These are phyloP conservation scores for thale cress (Arabidopsis thaliana) DNA, from an alignment of 345 rosid species.

Conservation along the genomic window DNA sequence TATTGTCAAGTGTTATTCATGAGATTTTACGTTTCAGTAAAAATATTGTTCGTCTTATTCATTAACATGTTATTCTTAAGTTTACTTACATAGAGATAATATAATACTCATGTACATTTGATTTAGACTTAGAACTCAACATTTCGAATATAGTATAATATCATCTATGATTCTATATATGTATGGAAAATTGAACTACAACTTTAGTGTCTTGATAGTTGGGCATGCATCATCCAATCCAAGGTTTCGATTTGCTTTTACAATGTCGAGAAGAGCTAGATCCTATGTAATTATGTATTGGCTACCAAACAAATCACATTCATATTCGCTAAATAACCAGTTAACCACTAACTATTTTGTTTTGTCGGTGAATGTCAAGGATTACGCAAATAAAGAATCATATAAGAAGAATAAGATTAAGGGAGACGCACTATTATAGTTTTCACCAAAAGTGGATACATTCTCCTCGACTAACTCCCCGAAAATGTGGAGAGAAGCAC, in stretches of 20 bases:
- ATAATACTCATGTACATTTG: neutral
- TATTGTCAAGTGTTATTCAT: neutral
- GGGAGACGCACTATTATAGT: slow-evolving; percentile 16
- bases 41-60: neutral
- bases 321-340: slow-evolving; percentile 21
- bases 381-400: neutral
- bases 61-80: neutral
- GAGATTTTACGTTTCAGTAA: neutral
- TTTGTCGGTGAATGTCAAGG: slow-evolving; percentile 24
- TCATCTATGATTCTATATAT: neutral
- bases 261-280: slow-evolving; percentile 41
- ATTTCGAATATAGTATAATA: no score
- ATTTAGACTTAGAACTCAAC: neutral
- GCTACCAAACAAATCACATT: slow-evolving; percentile 36
- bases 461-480: slow-evolving; percentile 46
- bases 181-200: slow-evolving; percentile 35
- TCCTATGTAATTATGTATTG: slow-evolving; percentile 43
- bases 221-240: slow-evolving; percentile 42
- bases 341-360: neutral
- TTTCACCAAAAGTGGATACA: slow-evolving; percentile 37
- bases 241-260: slow-evolving; percentile 42
- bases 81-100: neutral
- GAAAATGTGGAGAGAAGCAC: slow-evolving; percentile 39
- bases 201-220: slow-evolving; percentile 39
- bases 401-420: slow-evolving; percentile 4